phyloP scores from a whole-genome alignment of 208 protist species.

The Trypanosoma mega region DNA sequence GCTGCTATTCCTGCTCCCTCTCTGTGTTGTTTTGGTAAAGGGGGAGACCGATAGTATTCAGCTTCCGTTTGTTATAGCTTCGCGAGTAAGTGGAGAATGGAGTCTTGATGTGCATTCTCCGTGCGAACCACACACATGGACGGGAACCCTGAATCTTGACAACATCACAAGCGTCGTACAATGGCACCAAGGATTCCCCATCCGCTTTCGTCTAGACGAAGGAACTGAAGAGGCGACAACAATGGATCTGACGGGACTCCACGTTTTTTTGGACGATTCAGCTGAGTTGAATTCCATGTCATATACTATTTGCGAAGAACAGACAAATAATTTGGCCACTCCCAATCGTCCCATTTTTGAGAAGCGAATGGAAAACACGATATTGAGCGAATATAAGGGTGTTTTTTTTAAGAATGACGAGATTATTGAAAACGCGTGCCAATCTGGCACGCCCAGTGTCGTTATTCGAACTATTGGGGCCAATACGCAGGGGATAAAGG shows the following conservation, averaged over 20 bases:
- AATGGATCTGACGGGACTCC: conserved; percentile 36
- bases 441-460: conserved; percentile 25
- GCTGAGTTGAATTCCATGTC: conserved; percentile 8
- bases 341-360: conserved; percentile 34
- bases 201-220: conserved; percentile 6
- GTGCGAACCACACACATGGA: conserved; percentile 24
- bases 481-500: conserved; percentile 13
- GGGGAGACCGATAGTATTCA: conserved; percentile 23
- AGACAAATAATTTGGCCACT: conserved; percentile 49
- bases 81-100: conserved; percentile 59
- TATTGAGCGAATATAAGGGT: conserved; percentile 44
- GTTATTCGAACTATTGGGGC: conserved; percentile 47
- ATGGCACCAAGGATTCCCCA: conserved; percentile 30
- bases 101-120: conserved; percentile 51
- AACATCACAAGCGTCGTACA: conserved; percentile 34
- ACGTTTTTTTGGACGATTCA: conserved; percentile 19
- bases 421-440: conserved; percentile 17
- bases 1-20: conserved; percentile 17
- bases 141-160: conserved; percentile 36
- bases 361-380: conserved; percentile 37
- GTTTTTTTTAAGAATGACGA: conserved; percentile 12
- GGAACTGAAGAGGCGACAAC: conserved; percentile 8
- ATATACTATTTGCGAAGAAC: conserved; percentile 47
- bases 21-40: background rate
- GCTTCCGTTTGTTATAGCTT: conserved; percentile 41